phyloP scores from a whole-genome alignment of 345 rosid species.

The Pistacia atlantica region DNA sequence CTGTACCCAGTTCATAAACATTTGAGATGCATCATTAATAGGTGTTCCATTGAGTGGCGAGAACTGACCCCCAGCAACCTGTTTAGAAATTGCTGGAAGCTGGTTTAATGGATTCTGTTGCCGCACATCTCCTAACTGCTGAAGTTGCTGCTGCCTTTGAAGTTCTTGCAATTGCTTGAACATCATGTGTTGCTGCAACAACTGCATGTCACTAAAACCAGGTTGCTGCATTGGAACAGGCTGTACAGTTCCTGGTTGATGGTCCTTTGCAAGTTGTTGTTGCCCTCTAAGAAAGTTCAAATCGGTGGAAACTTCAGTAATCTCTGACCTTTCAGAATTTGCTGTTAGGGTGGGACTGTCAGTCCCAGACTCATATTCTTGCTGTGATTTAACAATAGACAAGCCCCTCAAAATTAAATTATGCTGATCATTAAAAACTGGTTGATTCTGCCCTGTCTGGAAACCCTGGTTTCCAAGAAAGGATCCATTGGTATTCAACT shows the following conservation, averaged over 20 bases:
- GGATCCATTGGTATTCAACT: conserved; percentile 28
- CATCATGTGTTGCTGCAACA: conserved; percentile 70
- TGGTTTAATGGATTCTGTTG: conserved; percentile 51
- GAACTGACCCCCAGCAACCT: conserved; percentile 42
- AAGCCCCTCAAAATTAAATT: conserved; percentile 24
- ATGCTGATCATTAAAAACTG: conserved; percentile 29
- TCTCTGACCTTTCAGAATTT: conserved; percentile 46
- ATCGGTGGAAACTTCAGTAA: conserved; percentile 38
- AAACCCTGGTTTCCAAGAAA: conserved; percentile 32
- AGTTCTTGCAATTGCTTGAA: conserved; percentile 70
- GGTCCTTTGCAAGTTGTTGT: conserved; percentile 37
- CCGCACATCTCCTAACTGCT: conserved; percentile 48
- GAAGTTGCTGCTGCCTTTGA: conserved; percentile 68
- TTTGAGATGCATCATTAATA: conserved; percentile 48
- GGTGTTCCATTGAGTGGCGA: conserved; percentile 56
- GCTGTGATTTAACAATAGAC: conserved; percentile 29
- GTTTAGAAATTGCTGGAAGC: conserved; percentile 40
- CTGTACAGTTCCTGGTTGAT: conserved; percentile 32
- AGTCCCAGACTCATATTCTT: conserved; percentile 36
- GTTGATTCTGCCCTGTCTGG: conserved; percentile 33
- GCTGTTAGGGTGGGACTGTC: conserved; percentile 45
- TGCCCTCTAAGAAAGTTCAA: conserved; percentile 45
- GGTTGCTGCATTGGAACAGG: conserved; percentile 55
- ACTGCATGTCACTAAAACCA: conserved; percentile 58
- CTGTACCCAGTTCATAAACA: conserved; percentile 54